phyloP scores from a whole-genome alignment of 805 yeast species.

The Kodamaea fukazawae region DNA sequence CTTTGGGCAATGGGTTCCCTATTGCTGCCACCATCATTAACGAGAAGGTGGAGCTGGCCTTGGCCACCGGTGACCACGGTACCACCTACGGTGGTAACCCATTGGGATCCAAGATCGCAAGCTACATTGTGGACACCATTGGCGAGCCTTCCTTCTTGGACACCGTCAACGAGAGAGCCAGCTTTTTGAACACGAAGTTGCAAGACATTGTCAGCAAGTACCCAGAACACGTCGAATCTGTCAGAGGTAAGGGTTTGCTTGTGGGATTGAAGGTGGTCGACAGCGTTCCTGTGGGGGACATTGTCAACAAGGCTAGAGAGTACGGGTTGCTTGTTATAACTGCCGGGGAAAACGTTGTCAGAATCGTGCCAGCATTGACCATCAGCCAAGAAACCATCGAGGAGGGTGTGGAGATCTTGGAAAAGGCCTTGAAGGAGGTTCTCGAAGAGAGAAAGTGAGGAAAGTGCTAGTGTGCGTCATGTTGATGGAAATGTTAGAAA shows the following conservation, averaged over 20 bases:
- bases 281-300: slow-evolving; percentile 53
- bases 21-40: slow-evolving; percentile 90
- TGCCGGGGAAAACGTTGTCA: slow-evolving; percentile 87
- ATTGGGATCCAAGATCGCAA: slow-evolving; percentile 77
- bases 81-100: slow-evolving; percentile 99
- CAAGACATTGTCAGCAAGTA: slow-evolving; percentile 49
- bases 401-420: slow-evolving; percentile 71
- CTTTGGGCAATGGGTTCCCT: slow-evolving; percentile 95
- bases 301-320: slow-evolving; percentile 71
- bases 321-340: slow-evolving; percentile 81
- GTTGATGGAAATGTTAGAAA: too few relatives aligned
- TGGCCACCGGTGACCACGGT: slow-evolving; percentile 94
- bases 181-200: slow-evolving; percentile 51
- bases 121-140: slow-evolving; percentile 68
- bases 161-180: slow-evolving; percentile 60
- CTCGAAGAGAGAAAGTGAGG: not conserved
- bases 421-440: slow-evolving; percentile 44
- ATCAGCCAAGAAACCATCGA: slow-evolving; percentile 66
- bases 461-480: too few relatives aligned
- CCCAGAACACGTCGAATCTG: slow-evolving; percentile 60
- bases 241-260: slow-evolving; percentile 87
- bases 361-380: slow-evolving; percentile 90
- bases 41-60: slow-evolving; percentile 66
- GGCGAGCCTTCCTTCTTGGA: slow-evolving; percentile 58
- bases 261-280: slow-evolving; percentile 72